Evolutionary conservation across 1,284 basidiomycete genomes (phyloP), one percentile per base, ranked within the genome.

Genomic region (Boletus chippewaensis): DNA sequence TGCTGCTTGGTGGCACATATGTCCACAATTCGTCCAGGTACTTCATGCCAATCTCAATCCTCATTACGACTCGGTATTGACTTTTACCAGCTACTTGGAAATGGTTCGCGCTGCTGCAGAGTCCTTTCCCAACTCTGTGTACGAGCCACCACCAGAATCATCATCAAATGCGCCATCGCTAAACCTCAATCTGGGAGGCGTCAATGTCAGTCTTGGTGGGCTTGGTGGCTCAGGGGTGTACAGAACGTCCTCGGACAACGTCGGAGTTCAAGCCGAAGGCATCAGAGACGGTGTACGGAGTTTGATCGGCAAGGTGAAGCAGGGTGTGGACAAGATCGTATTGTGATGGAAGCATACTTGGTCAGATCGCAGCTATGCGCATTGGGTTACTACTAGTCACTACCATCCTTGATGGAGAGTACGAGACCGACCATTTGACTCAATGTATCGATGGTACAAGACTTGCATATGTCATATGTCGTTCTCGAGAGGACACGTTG

Each of bases 1-100:
- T 96, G 41, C 69, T 98, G 3, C 80, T 98, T 2, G 94, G 95
- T 9, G 94, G 95, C 10, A 95, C 91, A 38, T 94, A 85, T 57
- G 79, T 98, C 15, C 93, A 95, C 67, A 97, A 96, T 65, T 95
- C 93, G 4, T 83, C 83, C 16, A 89, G 83, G 91, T 93, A 65
- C 53, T 77, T 49, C 18, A 22, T 24, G 5, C 13, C 36, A 32
- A n/a, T 45, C 10, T 34, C 18, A 12, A 22, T 32, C 42, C 12
- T 26, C 24, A 39, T 40, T 9, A 40, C 10, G 20, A 36, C 40
- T 31, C 15, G 8, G 12, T 45, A 34, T n/a, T 59, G 49, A 58
- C 20, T 48, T 28, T 36, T n/a, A 34, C 9, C 59, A 89, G 84
- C 61, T 90, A 83, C 65, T 70, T 88, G 46, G 84, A 88, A 60